These are phyloP conservation scores for Erysimum cheiri DNA, from an alignment of 441 rosid genomes.

Conservation along the genomic window DNA sequence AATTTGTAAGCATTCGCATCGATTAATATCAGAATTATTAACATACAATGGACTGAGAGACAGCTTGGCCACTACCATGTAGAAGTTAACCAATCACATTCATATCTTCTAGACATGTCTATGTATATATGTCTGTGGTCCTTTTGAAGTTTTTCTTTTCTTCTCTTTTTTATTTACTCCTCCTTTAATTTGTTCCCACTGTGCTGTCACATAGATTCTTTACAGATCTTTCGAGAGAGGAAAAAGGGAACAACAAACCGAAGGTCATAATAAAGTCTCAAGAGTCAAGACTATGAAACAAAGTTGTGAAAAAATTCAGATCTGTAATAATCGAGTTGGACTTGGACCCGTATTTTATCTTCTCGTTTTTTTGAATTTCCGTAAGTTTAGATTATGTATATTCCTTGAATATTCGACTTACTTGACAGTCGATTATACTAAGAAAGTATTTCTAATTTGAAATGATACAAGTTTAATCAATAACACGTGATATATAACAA, in stretches of 20 bases:
- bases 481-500: background rate
- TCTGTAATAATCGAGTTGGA: constrained; percentile 24
- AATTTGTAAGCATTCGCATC: constrained; percentile 1
- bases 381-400: background rate
- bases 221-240: constrained; percentile 28
- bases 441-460: background rate
- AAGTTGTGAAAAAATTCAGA: background rate
- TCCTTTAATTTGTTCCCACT: constrained; percentile 39
- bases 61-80: constrained; percentile 41
- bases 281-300: constrained; percentile 32
- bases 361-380: background rate
- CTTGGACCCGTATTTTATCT: constrained; percentile 16
- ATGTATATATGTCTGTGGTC: constrained; percentile 42
- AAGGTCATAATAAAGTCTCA: constrained; percentile 26
- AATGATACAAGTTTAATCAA: background rate
- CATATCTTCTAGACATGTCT: constrained; percentile 32
- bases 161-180: background rate
- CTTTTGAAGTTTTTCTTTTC: background rate
- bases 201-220: constrained; percentile 34
- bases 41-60: constrained; percentile 39
- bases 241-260: constrained; percentile 7
- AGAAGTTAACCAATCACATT: constrained; percentile 36
- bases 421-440: background rate
- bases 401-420: background rate
- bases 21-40: constrained; percentile 14